Conservation (phyloP, 805 yeast genomes). For the Ogataea pilisensis region DNA sequence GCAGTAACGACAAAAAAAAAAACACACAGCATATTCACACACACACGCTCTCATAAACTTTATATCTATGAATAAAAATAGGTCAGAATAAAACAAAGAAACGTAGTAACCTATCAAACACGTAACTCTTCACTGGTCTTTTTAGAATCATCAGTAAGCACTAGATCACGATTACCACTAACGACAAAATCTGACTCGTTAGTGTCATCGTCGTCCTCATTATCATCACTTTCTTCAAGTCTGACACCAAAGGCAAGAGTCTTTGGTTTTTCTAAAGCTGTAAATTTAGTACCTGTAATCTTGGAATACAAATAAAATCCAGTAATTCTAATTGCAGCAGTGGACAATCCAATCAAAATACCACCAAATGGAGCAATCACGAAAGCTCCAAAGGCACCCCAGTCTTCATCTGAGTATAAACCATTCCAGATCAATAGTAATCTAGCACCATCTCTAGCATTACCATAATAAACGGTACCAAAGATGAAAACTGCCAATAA, state of each 20-base stretch:
- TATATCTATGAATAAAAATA: too few relatives aligned
- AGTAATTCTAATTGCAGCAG: conserved; percentile 46
- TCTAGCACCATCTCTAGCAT: conserved; percentile 72
- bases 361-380: conserved; percentile 88
- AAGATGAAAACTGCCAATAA: conserved; percentile 73
- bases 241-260: conserved; percentile 8
- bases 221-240: conserved; percentile 11
- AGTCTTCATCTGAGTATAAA: conserved; percentile 67
- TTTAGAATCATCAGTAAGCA: background rate
- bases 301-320: conserved; percentile 31
- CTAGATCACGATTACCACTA: background rate
- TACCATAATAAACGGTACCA: conserved; percentile 74
- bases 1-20: too few relatives aligned
- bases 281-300: conserved; percentile 36
- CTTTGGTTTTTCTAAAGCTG: conserved; percentile 40
- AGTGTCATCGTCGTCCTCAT: too few relatives aligned
- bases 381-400: conserved; percentile 96
- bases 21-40: too few relatives aligned
- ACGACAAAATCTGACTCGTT: conserved; percentile 11
- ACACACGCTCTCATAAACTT: too few relatives aligned
- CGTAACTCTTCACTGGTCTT: background rate
- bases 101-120: background rate
- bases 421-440: conserved; percentile 77
- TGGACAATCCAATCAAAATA: conserved; percentile 49
- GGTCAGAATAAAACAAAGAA: background rate